Percentiles rank a stretch among this genome's conserved stretches.
phyloP scores from a whole-genome alignment of 768 basidiomycete species.

The Pholiota molesta region DNA sequence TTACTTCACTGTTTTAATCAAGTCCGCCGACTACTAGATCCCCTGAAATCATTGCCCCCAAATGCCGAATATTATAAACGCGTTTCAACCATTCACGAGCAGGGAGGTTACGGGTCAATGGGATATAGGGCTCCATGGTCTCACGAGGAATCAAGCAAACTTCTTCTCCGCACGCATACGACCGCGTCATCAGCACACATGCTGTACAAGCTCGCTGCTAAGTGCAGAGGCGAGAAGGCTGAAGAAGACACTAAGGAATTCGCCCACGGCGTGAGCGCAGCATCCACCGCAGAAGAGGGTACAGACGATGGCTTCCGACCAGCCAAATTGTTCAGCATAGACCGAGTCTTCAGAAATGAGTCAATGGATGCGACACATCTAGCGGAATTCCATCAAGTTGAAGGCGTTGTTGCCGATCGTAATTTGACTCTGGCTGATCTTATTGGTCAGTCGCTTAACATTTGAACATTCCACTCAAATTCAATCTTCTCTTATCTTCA shows the following conservation, averaged over 20 bases:
- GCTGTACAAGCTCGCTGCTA: slow-evolving; percentile 92
- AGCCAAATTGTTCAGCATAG: slow-evolving; percentile 95
- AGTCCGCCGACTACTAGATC: slow-evolving; percentile 53
- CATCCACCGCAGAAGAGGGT: slow-evolving; percentile 31
- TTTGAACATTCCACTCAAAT: not conserved
- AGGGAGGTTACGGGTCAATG: slow-evolving; percentile 87
- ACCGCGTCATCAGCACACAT: slow-evolving; percentile 93
- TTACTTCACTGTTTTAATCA: not conserved
- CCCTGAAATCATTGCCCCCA: slow-evolving; percentile 72
- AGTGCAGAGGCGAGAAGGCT: slow-evolving; percentile 63
- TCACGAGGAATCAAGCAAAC: slow-evolving; percentile 86
- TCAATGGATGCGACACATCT: slow-evolving; percentile 98
- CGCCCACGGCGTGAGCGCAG: slow-evolving; percentile 37
- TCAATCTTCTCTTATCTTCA: slow-evolving; percentile 28
- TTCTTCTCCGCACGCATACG: slow-evolving; percentile 95
- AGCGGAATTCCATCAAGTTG: slow-evolving; percentile 99
- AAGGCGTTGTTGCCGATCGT: slow-evolving; percentile 96
- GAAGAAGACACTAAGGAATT: slow-evolving; percentile 46
- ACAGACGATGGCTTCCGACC: slow-evolving; percentile 81
- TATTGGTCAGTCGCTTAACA: slow-evolving; percentile 62
- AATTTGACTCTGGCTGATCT: slow-evolving; percentile 92
- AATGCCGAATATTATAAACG: slow-evolving; percentile 83
- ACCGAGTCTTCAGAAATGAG: slow-evolving; percentile 98
- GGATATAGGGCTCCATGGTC: slow-evolving; percentile 99
- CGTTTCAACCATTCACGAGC: slow-evolving; percentile 81